phyloP scores from a whole-genome alignment of 371 early-diverging fungal genomes.

The Mortierella sp. region DNA sequence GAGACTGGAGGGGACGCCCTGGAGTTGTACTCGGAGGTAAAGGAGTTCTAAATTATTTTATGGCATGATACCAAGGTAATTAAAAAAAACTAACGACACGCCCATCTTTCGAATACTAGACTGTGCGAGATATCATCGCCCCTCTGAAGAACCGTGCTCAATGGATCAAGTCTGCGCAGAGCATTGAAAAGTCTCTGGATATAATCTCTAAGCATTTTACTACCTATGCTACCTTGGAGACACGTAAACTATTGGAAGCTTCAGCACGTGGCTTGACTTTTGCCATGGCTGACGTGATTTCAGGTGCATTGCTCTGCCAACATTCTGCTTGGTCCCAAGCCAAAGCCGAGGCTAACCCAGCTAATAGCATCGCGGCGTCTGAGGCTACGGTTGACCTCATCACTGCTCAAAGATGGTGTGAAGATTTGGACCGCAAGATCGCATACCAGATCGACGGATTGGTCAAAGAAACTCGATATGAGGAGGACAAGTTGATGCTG shows the following conservation, averaged over 20 bases:
- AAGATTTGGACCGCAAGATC: constrained; percentile 36
- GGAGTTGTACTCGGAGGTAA: constrained; percentile 58
- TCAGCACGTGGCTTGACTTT: constrained; percentile 67
- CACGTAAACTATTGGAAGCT: constrained; percentile 56
- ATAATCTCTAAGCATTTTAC: constrained; percentile 42
- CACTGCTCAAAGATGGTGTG: constrained; percentile 47
- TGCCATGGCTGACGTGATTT: constrained; percentile 63
- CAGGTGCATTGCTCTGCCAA: constrained; percentile 63
- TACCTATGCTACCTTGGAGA: constrained; percentile 42
- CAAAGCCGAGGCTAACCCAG: constrained; percentile 25
- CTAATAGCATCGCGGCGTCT: neutral
- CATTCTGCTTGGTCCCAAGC: constrained; percentile 64
- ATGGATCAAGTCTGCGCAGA: constrained; percentile 40
- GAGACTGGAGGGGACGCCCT: constrained; percentile 62
- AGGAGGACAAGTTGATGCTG: constrained; percentile 51
- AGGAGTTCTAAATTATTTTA: neutral
- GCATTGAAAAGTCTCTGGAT: constrained; percentile 40
- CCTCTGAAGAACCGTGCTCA: constrained; percentile 27
- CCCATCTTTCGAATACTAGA: constrained; percentile 16
- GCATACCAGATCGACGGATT: constrained; percentile 37
- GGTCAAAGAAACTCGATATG: constrained; percentile 28
- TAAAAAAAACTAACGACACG: neutral
- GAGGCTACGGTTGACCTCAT: constrained; percentile 37
- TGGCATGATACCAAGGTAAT: neutral
- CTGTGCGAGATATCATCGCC: constrained; percentile 28